Percentiles rank a stretch among this genome's conserved stretches.
Evolutionary conservation across 73 alveolate genomes (phyloP).

Genomic region (Paramecium pentaurelia): DNA sequence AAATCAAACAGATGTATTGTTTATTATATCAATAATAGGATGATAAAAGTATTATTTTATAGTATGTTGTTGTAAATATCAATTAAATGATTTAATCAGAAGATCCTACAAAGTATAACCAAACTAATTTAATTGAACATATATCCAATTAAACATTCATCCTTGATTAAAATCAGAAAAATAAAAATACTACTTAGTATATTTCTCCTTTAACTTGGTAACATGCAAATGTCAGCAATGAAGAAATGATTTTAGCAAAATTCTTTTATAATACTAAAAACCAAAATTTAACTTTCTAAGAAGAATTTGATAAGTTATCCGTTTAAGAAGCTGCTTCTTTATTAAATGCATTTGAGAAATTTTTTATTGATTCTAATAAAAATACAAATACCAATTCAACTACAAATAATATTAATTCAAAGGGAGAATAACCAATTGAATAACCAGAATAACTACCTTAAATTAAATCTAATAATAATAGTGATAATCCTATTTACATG

Average conservation of each 20-base stretch:
- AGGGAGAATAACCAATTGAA: neutral
- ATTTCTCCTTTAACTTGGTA: neutral
- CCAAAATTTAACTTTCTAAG: neutral
- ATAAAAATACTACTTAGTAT: neutral
- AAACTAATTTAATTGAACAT: neutral
- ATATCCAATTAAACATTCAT: neutral
- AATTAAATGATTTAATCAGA: neutral
- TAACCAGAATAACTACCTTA: neutral
- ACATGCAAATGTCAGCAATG: neutral
- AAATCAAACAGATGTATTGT: neutral
- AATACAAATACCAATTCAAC: neutral
- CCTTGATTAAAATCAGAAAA: neutral
- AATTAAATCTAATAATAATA: neutral
- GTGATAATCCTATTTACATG: neutral
- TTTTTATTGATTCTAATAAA: neutral
- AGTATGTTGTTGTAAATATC: neutral
- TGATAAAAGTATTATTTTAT: neutral
- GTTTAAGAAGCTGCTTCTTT: neutral
- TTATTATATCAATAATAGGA: neutral
- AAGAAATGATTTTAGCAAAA: neutral
- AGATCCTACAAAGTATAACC: neutral
- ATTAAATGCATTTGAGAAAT: neutral
- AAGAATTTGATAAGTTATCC: neutral
- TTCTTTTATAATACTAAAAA: neutral
- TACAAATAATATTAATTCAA: neutral